Percentiles rank a stretch among this genome's conserved stretches.
phyloP scores from a whole-genome alignment of 805 yeast genomes.

The Vanderwaltozyma verrucispora region DNA sequence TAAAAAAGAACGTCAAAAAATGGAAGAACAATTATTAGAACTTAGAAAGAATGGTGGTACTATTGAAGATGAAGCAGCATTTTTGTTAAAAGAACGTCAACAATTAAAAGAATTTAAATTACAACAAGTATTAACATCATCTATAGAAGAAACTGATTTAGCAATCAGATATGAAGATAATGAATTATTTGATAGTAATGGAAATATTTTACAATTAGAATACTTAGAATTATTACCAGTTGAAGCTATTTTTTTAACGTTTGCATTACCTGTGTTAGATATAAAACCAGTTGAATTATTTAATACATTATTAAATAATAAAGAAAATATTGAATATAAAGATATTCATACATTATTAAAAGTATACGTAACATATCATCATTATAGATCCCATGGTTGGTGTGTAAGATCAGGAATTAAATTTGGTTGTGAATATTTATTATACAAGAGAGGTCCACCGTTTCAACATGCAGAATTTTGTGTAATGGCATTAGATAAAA shows the following conservation, averaged over 20 bases:
- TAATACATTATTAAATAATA: slow-evolving; percentile 11
- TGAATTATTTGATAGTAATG: slow-evolving; percentile 24
- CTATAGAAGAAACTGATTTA: slow-evolving; percentile 4
- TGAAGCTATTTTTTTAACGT: slow-evolving; percentile 62
- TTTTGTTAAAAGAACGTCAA: slow-evolving; percentile 27
- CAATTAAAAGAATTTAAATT: slow-evolving; percentile 25
- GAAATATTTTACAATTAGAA: slow-evolving; percentile 20
- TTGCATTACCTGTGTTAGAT: slow-evolving; percentile 42
- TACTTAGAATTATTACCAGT: slow-evolving; percentile 58
- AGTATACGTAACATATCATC: slow-evolving; percentile 69
- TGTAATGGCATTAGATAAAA: slow-evolving; percentile 30
- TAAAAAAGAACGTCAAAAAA: slow-evolving; percentile 54
- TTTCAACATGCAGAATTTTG: slow-evolving; percentile 90
- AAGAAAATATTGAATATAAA: slow-evolving; percentile 3
- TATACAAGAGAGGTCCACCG: slow-evolving; percentile 90
- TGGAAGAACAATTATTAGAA: slow-evolving; percentile 42
- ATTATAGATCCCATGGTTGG: slow-evolving; percentile 87
- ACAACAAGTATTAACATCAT: slow-evolving; percentile 13
- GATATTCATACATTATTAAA: slow-evolving; percentile 35
- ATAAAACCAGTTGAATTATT: slow-evolving; percentile 18
- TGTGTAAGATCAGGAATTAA: slow-evolving; percentile 87
- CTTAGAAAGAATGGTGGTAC: slow-evolving; percentile 29
- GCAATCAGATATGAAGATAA: slow-evolving; percentile 30
- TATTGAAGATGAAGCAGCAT: slow-evolving; percentile 20
- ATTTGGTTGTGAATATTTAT: slow-evolving; percentile 77